Evolutionary conservation across 306 rosid species (phyloP), one percentile per base, ranked within the genome.

Genomic region (Acacia crassicarpa): DNA sequence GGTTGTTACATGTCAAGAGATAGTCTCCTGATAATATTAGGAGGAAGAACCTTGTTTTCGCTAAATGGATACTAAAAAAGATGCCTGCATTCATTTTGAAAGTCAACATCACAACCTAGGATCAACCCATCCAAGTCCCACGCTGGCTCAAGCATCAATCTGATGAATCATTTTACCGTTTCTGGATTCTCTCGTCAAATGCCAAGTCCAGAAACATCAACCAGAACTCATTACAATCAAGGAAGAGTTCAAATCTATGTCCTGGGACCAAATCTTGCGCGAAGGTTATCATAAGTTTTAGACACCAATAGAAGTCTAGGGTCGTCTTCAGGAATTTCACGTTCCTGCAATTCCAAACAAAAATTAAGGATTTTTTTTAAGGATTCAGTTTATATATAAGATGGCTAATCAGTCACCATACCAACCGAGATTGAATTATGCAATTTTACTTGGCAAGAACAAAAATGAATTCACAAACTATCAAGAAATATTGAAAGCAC

Each of bases 321-420:
- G 86, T 95, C 99, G 58, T 93, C 94, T 77, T 78, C 89, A 23
- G 99, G 99, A 68, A 95, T 88, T 82, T 92, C 88, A 1, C 97
- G 94, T 8, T 79, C 86, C 99, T 95, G 88, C 79, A 88, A 73
- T 69, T 43, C 54, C 74, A 43, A 69, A 41, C 27, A 69, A 27
- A 38, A 84, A 27, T 12, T 25, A 63, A 27, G 43, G 41, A 30
- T 32, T 66, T n/a, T n/a, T n/a, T n/a, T 12, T 25, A 63, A 27
- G 43, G 41, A 30, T 32, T 66, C 71, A 35, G 45, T 66, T 32
- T 33, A 15, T 14, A 1, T 66, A 6, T 27, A 33, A 15, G 45
- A 66, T 16, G 12, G 43, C 43, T 59, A 13, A 72, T 5, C 41
- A 38, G 20, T 27, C 62, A 41, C 40, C 53, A 56, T 66, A 46